These are phyloP conservation scores for Pneumocystis oryctolagi DNA, from an alignment of 1,139 yeast species.

Conservation along the genomic window DNA sequence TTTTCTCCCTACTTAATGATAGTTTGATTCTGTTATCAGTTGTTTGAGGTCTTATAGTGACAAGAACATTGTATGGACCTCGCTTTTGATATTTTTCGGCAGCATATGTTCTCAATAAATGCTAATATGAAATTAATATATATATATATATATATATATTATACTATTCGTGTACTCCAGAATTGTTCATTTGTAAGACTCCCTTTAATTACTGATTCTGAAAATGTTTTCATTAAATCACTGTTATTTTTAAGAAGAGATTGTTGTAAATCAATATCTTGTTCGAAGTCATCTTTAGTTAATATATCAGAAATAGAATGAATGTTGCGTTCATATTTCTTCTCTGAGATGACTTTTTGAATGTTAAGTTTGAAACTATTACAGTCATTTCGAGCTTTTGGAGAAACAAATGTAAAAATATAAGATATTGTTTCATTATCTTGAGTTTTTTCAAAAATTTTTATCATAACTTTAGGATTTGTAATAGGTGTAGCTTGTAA, in stretches of 20 bases:
- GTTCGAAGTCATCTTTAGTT: constrained; percentile 5
- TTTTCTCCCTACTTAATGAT: constrained; percentile 77
- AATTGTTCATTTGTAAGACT: constrained; percentile 59
- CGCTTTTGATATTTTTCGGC: constrained; percentile 66
- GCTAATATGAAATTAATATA: constrained; percentile 19
- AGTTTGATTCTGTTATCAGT: constrained; percentile 51
- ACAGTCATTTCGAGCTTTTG: constrained; percentile 5
- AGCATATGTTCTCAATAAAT: constrained; percentile 70
- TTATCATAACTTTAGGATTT: constrained; percentile 7
- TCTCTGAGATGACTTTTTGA: background rate
- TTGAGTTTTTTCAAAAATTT: constrained; percentile 6
- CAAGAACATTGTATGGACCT: constrained; percentile 87
- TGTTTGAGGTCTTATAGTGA: constrained; percentile 86
- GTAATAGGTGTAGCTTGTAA: constrained; percentile 10
- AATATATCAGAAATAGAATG: constrained; percentile 1
- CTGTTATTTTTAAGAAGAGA: constrained; percentile 56
- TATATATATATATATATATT: background rate
- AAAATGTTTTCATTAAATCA: constrained; percentile 57
- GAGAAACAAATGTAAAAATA: constrained; percentile 7
- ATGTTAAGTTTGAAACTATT: constrained; percentile 3
- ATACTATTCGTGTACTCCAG: constrained; percentile 61
- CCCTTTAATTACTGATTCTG: constrained; percentile 60
- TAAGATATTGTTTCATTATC: constrained; percentile 9
- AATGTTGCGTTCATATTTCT: background rate
- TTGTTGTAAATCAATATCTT: constrained; percentile 63